Conservation (phyloP, 768 basidiomycete species). For the Scleroderma bovista region DNA sequence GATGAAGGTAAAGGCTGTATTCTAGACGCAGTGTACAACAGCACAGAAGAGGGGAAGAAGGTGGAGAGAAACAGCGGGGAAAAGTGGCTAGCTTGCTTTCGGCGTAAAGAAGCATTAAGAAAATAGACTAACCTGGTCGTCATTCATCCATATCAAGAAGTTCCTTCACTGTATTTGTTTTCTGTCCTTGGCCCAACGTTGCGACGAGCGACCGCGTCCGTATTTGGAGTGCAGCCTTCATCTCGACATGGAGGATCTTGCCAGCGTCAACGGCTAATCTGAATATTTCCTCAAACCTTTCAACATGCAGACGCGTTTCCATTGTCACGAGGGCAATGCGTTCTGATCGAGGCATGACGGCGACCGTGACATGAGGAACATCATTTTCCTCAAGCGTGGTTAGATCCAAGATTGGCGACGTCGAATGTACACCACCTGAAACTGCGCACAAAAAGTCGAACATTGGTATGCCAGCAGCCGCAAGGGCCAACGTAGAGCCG, state of each 20-base stretch:
- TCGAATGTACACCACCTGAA: constrained; percentile 80
- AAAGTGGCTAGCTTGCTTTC: constrained; percentile 92
- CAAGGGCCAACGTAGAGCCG: constrained; percentile 87
- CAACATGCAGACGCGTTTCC: constrained; percentile 92
- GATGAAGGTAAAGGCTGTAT: constrained; percentile 69
- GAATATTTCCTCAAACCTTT: constrained; percentile 88
- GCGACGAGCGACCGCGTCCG: constrained; percentile 59
- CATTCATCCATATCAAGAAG: constrained; percentile 35
- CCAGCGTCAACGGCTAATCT: constrained; percentile 72
- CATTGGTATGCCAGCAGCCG: constrained; percentile 86
- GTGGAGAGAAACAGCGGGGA: constrained; percentile 87
- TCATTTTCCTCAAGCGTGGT: constrained; percentile 88
- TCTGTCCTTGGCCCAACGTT: constrained; percentile 50
- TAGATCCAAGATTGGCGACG: constrained; percentile 80
- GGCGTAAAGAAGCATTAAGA: constrained; percentile 41
- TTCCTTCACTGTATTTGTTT: constrained; percentile 26
- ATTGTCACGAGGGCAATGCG: constrained; percentile 85
- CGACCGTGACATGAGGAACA: constrained; percentile 83
- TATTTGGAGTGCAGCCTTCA: constrained; percentile 64
- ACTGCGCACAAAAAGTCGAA: constrained; percentile 89
- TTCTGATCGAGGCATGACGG: constrained; percentile 80
- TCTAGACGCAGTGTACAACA: constrained; percentile 74
- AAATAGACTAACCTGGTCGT: constrained; percentile 11
- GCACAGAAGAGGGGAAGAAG: constrained; percentile 96
- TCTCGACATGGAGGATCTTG: constrained; percentile 74